These are phyloP conservation scores for Pichia sp. DNA, from an alignment of 1,139 yeast genomes.

Conservation along the genomic window DNA sequence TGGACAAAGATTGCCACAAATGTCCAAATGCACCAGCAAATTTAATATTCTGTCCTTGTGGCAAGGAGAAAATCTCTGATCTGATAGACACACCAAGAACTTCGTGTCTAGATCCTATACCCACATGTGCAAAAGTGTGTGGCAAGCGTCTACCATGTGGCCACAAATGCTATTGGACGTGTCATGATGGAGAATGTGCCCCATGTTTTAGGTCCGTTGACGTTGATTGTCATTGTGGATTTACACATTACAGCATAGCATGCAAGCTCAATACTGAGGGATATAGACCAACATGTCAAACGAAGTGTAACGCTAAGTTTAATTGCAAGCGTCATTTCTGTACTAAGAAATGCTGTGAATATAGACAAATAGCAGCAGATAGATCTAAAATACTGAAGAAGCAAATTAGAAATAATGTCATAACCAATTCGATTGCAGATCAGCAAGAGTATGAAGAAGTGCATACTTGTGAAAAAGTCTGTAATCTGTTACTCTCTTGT, in stretches of 20 bases:
- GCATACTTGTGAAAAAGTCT: constrained; percentile 69
- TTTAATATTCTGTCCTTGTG: constrained; percentile 71
- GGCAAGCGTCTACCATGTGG: constrained; percentile 66
- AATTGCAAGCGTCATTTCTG: constrained; percentile 83
- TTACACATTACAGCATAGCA: constrained; percentile 48
- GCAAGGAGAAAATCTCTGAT: constrained; percentile 39
- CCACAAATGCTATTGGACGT: constrained; percentile 54
- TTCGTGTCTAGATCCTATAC: constrained; percentile 68
- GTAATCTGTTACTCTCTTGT: constrained; percentile 63
- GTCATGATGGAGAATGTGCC: constrained; percentile 72
- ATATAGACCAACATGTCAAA: constrained; percentile 54
- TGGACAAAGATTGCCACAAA: constrained; percentile 27
- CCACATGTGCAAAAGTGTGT: constrained; percentile 63
- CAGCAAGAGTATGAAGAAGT: constrained; percentile 64
- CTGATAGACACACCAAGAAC: constrained; percentile 39
- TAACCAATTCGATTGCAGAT: constrained; percentile 23
- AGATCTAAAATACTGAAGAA: constrained; percentile 56
- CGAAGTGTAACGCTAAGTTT: constrained; percentile 68
- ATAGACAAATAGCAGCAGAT: constrained; percentile 53
- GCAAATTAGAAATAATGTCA: constrained; percentile 33
- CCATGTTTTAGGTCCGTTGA: constrained; percentile 48
- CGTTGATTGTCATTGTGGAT: constrained; percentile 45
- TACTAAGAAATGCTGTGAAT: constrained; percentile 59
- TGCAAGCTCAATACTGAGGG: constrained; percentile 52
- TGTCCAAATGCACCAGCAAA: constrained; percentile 62